Base-by-base conservation (phyloP, 257 asterid species). In the Apocynum venetum region DNA sequence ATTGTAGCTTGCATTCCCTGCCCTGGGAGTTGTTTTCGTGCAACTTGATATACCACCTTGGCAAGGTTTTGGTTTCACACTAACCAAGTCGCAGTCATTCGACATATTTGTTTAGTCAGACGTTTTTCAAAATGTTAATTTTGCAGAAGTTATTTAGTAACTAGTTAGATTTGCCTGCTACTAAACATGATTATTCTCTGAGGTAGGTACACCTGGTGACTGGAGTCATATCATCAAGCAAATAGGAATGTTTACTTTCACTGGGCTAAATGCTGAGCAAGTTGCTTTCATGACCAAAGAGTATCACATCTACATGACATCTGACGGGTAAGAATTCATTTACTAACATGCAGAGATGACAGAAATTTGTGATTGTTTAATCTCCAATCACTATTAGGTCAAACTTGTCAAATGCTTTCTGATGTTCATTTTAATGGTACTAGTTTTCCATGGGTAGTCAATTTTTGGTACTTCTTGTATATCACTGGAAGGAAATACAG, bases 181-280 rank as follows among this genome's bases (percentile, higher is more conserved):
- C 19, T 67, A 41, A 8, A 25, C 36, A 38, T 48, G 53, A 41
- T 38, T 65, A 6, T 20, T 47, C 70, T 64, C 43, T 80, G 77
- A 78, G 77, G 87, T 72, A 92, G 97, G 91, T 75, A 92, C 97
- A 38, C 93, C 96, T 7, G 97, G 97, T 77, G 95, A 92, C 82
- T 92, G 95, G 97, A 92, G 97, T 84, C 96, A 92, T 82, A 90
- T 89, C 68, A 70, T 89, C 73, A 91, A 92, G 88, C 97, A 92
- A 81, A 92, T 91, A 41, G 97, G 97, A 73, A 92, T 92, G 97
- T 92, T 92, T 75, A 92, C 96, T 38, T 90, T 89, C 84, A 89
- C 97, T 0, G 95, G 97, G 68, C 79, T 91, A 66, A 88, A 90
- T 72, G 77, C 89, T 7, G 75, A 87, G 74, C 97, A 92, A 86